These are phyloP conservation scores for Theobroma grandiflorum DNA, from an alignment of 441 rosid genomes.

Conservation along the genomic window DNA sequence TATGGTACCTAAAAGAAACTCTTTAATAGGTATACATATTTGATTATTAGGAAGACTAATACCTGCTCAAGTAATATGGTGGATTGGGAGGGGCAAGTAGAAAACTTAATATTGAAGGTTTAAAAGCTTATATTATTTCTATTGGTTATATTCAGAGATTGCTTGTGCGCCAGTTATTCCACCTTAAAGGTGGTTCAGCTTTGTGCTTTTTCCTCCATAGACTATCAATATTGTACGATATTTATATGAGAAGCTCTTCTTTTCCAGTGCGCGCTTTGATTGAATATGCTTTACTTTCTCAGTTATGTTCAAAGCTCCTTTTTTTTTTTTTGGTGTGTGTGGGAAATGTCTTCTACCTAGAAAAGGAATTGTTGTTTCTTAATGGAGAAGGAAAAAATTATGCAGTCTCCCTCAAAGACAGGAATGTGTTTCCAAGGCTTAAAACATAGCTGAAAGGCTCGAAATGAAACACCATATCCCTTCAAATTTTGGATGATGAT, in stretches of 20 bases:
- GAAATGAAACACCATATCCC: no score
- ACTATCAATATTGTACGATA: constrained; percentile 4
- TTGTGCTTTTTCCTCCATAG: constrained; percentile 19
- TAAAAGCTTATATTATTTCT: neutral
- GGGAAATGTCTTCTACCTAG: constrained; percentile 8
- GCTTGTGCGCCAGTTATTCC: constrained; percentile 36
- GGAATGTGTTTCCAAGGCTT: neutral
- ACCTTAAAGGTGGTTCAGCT: constrained; percentile 34
- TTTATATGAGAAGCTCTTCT: constrained; percentile 20
- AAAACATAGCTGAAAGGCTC: neutral
- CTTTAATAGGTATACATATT: no score
- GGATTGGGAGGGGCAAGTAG: neutral
- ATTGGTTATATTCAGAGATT: neutral
- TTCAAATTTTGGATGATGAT: no score
- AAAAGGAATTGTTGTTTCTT: constrained; percentile 44
- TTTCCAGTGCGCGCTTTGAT: neutral
- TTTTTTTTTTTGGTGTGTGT: neutral
- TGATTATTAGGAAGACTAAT: no score
- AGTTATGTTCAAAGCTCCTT: constrained; percentile 15
- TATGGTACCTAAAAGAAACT: no score
- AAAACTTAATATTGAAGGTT: constrained; percentile 21
- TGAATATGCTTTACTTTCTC: constrained; percentile 42
- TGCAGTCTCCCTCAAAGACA: neutral
- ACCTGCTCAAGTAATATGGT: neutral
- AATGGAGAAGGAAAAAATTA: constrained; percentile 47